phyloP scores from a whole-genome alignment of 495 filamentous ascomycete genomes.

The Zalerion maritima region DNA sequence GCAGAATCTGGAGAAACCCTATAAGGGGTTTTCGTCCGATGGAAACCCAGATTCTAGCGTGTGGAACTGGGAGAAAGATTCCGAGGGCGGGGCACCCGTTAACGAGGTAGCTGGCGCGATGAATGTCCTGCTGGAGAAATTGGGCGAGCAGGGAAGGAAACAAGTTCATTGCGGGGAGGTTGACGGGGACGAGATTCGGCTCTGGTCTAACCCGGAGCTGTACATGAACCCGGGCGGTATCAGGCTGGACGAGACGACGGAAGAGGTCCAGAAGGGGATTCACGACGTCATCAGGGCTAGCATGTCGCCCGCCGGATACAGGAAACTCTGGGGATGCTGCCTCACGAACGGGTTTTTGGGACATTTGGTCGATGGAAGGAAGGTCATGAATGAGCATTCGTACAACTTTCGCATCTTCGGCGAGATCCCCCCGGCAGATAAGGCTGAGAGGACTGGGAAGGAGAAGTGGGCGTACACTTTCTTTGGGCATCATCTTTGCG shows the following conservation, averaged over 20 bases:
- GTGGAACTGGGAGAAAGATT: too few relatives aligned
- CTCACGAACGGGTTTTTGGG: constrained; percentile 53
- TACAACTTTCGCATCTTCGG: constrained; percentile 39
- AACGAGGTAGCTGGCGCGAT: too few relatives aligned
- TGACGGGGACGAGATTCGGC: constrained; percentile 10
- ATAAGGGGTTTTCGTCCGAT: not conserved
- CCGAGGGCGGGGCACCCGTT: too few relatives aligned
- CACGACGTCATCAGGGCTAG: constrained; percentile 22
- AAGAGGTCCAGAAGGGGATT: constrained; percentile 8
- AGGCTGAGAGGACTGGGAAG: too few relatives aligned
- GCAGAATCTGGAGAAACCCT: constrained; percentile 1
- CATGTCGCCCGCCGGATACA: constrained; percentile 42
- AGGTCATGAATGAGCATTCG: constrained; percentile 46
- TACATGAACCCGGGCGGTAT: constrained; percentile 13
- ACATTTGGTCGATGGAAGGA: constrained; percentile 34
- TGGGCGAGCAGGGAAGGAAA: constrained; percentile 8
- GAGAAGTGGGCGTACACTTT: constrained; percentile 41
- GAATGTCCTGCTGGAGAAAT: constrained; percentile 7
- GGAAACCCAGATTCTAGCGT: too few relatives aligned
- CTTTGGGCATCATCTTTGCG: constrained; percentile 48
- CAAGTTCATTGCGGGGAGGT: constrained; percentile 9
- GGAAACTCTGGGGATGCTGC: constrained; percentile 43
- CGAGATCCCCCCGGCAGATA: constrained; percentile 2
- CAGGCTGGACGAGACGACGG: constrained; percentile 10
- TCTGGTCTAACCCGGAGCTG: constrained; percentile 16